A percentile compares a stretch with the other conserved stretches of the same genome.
These are phyloP conservation scores for Scedosporium apiospermum DNA, from an alignment of 2,329 filamentous ascomycete genomes.

Conservation along the genomic window DNA sequence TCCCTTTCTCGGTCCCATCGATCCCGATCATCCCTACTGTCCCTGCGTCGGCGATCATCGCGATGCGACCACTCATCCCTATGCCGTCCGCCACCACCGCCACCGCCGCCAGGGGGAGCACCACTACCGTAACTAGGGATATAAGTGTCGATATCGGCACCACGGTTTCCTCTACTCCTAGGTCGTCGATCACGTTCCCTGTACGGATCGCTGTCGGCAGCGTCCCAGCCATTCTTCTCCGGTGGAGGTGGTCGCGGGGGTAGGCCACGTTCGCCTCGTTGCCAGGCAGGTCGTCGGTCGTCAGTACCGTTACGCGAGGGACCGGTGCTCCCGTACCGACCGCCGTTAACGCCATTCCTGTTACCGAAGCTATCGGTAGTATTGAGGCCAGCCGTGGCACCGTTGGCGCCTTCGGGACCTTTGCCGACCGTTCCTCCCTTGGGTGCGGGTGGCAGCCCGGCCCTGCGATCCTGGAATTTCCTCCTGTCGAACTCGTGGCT, in stretches of 20 bases:
- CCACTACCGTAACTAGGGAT: constrained; percentile 36
- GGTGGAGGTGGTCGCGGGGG: constrained; percentile 42
- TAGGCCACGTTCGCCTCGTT: constrained; percentile 36
- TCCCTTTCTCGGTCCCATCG: constrained; percentile 22
- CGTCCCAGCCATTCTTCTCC: constrained; percentile 28
- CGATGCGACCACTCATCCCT: constrained; percentile 18
- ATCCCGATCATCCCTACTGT: constrained; percentile 30
- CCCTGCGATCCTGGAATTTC: constrained; percentile 80
- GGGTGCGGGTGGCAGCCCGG: constrained; percentile 77
- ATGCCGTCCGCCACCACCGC: constrained; percentile 18
- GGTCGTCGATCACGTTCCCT: constrained; percentile 22
- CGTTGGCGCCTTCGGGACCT: constrained; percentile 44
- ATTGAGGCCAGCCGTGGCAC: constrained; percentile 36
- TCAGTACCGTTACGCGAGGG: constrained; percentile 22
- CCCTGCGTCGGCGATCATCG: constrained; percentile 22
- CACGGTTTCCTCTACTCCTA: constrained; percentile 19
- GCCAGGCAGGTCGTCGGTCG: constrained; percentile 44
- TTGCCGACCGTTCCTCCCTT: constrained; percentile 85
- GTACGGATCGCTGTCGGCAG: constrained; percentile 15
- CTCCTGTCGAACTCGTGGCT: constrained; percentile 93
- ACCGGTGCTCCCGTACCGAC: constrained; percentile 27
- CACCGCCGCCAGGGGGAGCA: constrained; percentile 19
- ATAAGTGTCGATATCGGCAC: constrained; percentile 37
- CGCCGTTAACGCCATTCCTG: constrained; percentile 36
- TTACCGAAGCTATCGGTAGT: constrained; percentile 39